Evolutionary conservation across 352 stramenopile species (phyloP).

Genomic region (Globisporangium irregulare): DNA sequence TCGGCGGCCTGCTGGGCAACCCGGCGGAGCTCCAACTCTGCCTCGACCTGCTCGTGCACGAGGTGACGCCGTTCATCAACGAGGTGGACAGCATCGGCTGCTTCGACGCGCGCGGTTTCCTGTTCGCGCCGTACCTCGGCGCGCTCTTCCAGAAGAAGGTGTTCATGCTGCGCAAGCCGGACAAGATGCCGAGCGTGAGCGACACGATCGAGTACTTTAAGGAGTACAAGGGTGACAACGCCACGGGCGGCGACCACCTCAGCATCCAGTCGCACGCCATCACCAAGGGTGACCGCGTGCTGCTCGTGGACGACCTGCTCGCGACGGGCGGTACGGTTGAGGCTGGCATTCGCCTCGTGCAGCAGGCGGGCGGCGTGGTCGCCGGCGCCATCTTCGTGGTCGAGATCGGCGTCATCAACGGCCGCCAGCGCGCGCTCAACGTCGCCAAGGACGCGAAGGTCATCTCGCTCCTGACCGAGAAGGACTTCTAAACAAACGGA

Average conservation of each 20-base stretch:
- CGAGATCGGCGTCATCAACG: constrained; percentile 81
- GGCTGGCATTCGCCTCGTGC: constrained; percentile 84
- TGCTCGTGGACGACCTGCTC: constrained; percentile 98
- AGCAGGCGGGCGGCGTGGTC: constrained; percentile 83
- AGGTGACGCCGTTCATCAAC: constrained; percentile 49
- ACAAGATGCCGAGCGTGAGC: constrained; percentile 96
- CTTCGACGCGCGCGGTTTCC: constrained; percentile 96
- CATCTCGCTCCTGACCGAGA: constrained; percentile 69
- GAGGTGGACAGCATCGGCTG: constrained; percentile 83
- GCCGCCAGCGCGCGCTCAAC: constrained; percentile 45
- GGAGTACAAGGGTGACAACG: constrained; percentile 90
- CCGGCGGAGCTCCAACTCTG: constrained; percentile 88
- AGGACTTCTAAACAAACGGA: constrained; percentile 46
- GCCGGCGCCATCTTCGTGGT: constrained; percentile 95
- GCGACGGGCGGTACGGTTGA: constrained; percentile 95
- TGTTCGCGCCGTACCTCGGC: constrained; percentile 94
- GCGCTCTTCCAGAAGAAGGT: constrained; percentile 96
- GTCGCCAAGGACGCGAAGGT: constrained; percentile 38
- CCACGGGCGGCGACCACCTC: constrained; percentile 73
- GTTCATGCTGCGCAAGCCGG: constrained; percentile 98
- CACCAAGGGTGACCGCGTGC: constrained; percentile 78
- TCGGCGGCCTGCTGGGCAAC: constrained; percentile 91
- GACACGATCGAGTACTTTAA: constrained; percentile 92
- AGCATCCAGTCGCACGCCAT: constrained; percentile 86
- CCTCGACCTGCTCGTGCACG: constrained; percentile 91